Conservation (phyloP, 805 yeast species). For the Yarrowia deformans region DNA sequence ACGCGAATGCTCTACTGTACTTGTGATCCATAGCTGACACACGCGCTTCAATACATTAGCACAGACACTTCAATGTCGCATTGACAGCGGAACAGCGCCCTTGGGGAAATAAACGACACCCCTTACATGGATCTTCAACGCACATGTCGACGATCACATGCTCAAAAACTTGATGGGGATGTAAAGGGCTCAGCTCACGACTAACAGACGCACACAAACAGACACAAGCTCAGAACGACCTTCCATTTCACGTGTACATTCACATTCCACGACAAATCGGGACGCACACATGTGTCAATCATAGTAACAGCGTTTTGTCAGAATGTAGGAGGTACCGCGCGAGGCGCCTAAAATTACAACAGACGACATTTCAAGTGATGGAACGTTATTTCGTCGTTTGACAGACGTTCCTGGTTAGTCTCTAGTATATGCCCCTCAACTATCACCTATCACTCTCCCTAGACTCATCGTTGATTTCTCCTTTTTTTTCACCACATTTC, state of each 20-base stretch:
- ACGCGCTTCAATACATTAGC: background rate
- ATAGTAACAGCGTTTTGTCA: too few relatives aligned
- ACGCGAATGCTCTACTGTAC: too few relatives aligned
- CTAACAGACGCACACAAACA: background rate
- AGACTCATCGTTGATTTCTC: background rate
- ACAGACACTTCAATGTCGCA: conserved; percentile 1
- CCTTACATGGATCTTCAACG: conserved; percentile 23
- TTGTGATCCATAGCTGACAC: background rate
- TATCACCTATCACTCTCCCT: background rate
- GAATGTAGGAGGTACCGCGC: too few relatives aligned
- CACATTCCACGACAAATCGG: background rate
- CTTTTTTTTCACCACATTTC: background rate
- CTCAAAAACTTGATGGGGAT: too few relatives aligned
- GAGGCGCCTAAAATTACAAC: too few relatives aligned
- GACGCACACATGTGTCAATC: conserved; percentile 1
- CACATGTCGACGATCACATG: conserved; percentile 13
- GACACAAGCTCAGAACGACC: too few relatives aligned
- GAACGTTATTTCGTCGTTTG: too few relatives aligned
- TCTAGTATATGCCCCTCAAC: too few relatives aligned
- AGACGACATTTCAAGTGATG: too few relatives aligned
- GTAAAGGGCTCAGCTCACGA: background rate
- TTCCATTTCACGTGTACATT: background rate
- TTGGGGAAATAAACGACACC: conserved; percentile 10
- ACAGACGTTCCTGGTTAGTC: too few relatives aligned
- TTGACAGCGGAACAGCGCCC: background rate